Evolutionary conservation across 495 filamentous ascomycete species (phyloP).

Genomic region (Penicillium daleae): DNA sequence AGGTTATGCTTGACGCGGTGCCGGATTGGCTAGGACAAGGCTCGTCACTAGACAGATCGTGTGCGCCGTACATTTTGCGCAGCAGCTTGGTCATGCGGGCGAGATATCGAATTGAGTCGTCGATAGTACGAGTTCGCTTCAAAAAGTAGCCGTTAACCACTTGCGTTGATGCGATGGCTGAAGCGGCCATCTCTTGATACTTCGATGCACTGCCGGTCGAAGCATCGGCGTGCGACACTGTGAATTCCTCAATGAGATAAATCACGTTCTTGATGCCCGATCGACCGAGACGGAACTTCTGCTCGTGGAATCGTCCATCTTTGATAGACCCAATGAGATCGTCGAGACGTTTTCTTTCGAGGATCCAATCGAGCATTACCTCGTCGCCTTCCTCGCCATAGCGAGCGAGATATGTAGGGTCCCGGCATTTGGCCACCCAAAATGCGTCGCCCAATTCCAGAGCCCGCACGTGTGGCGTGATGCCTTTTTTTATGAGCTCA

Average conservation of each 20-base stretch:
- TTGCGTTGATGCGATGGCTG: slow-evolving; percentile 78
- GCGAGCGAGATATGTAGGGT: slow-evolving; percentile 57
- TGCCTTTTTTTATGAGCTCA: slow-evolving; percentile 68
- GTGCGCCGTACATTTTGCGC: slow-evolving; percentile 64
- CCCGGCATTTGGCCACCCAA: slow-evolving; percentile 77
- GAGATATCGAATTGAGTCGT: slow-evolving; percentile 81
- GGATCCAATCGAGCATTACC: slow-evolving; percentile 76
- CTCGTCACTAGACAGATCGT: slow-evolving; percentile 29
- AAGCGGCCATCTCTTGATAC: slow-evolving; percentile 67
- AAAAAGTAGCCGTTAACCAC: slow-evolving; percentile 84
- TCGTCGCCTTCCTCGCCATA: slow-evolving; percentile 72
- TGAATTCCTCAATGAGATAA: slow-evolving; percentile 79
- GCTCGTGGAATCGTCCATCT: slow-evolving; percentile 83
- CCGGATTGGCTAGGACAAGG: slow-evolving; percentile 4
- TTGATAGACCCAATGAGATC: slow-evolving; percentile 80
- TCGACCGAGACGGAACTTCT: slow-evolving; percentile 78
- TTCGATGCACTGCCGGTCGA: slow-evolving; percentile 43
- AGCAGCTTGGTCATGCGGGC: slow-evolving; percentile 74
- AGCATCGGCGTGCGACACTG: slow-evolving; percentile 50
- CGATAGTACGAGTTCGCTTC: slow-evolving; percentile 74
- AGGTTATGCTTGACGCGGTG: slow-evolving; percentile 3
- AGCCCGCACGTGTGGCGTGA: slow-evolving; percentile 64
- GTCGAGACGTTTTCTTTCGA: slow-evolving; percentile 82
- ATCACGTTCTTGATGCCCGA: slow-evolving; percentile 75
- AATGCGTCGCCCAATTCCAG: slow-evolving; percentile 77